A percentile compares a stretch with the other conserved stretches of the same genome.
Evolutionary conservation across 352 stramenopile genomes (phyloP).

Genomic region (Pilasporangium apinafurcum): DNA sequence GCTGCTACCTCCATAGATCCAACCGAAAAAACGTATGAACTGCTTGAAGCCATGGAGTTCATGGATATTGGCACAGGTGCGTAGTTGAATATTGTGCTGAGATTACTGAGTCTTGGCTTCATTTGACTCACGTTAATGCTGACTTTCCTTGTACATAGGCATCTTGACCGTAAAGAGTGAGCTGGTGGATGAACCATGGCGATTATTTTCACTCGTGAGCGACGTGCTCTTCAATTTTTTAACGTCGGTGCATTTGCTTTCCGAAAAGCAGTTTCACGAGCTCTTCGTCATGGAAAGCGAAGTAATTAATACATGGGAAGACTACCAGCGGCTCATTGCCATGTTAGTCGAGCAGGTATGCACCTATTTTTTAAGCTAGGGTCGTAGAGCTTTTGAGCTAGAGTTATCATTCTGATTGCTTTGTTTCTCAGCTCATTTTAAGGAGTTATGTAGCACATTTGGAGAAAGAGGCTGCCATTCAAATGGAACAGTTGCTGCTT

Average conservation of each 20-base stretch:
- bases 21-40: constrained; percentile 69
- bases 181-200: constrained; percentile 55
- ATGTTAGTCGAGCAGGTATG: constrained; percentile 78
- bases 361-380: neutral
- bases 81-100: neutral
- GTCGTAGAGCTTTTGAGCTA: too few species aligned
- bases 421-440: constrained; percentile 48
- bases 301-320: constrained; percentile 73
- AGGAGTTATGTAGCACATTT: constrained; percentile 64
- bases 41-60: constrained; percentile 86
- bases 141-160: constrained; percentile 12
- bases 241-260: constrained; percentile 53
- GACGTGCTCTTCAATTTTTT: constrained; percentile 64
- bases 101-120: neutral
- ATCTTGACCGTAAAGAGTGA: constrained; percentile 85
- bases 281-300: constrained; percentile 79
- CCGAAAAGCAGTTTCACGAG: constrained; percentile 50
- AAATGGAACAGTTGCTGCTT: constrained; percentile 76
- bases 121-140: constrained; percentile 1
- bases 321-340: constrained; percentile 77
- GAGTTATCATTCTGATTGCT: too few species aligned
- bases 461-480: constrained; percentile 52
- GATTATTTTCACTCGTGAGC: constrained; percentile 59
- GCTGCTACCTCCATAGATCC: constrained; percentile 5
- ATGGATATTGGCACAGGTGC: constrained; percentile 80